These are phyloP conservation scores for Graphilbum fragrans DNA, from an alignment of 2,329 filamentous ascomycete genomes.

Conservation along the genomic window DNA sequence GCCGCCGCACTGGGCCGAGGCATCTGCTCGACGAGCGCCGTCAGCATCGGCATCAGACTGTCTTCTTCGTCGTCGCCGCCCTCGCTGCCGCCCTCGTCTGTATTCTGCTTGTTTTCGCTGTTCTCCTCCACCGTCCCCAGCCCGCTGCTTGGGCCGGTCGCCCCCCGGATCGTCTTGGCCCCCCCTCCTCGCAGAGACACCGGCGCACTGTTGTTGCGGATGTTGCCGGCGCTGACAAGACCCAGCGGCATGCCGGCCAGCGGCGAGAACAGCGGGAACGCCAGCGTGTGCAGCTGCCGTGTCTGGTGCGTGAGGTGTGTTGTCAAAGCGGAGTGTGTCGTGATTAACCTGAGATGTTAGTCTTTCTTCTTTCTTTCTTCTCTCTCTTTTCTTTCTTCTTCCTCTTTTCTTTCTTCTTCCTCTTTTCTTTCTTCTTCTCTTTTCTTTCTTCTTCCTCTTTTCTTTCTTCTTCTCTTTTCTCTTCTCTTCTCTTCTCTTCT, in stretches of 20 bases:
- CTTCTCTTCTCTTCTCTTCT: not conserved
- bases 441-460: not conserved
- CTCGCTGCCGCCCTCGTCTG: not conserved
- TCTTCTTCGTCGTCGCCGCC: slow-evolving; percentile 42
- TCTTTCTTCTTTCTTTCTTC: not conserved
- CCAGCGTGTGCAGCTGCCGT: slow-evolving; percentile 60
- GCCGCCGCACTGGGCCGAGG: slow-evolving; percentile 51
- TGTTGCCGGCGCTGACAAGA: slow-evolving; percentile 11
- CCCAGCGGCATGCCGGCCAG: slow-evolving; percentile 50
- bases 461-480: not conserved
- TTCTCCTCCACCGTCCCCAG: not conserved
- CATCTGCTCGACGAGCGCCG: slow-evolving; percentile 53
- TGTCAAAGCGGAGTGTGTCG: slow-evolving; percentile 61
- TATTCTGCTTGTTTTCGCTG: not conserved
- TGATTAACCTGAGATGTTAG: slow-evolving; percentile 50
- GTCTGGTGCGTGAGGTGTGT: slow-evolving; percentile 67
- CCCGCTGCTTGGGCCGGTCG: no score
- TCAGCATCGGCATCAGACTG: slow-evolving; percentile 54
- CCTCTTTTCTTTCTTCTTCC: not conserved
- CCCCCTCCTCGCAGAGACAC: not conserved
- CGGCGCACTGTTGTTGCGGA: not conserved
- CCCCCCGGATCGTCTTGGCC: not conserved
- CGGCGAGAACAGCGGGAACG: slow-evolving; percentile 59
- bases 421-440: not conserved
- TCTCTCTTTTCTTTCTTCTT: not conserved